Percentiles rank a stretch among this genome's conserved stretches.
These are phyloP conservation scores for Boletellus emodensis DNA, from an alignment of 768 basidiomycete genomes.

Conservation along the genomic window DNA sequence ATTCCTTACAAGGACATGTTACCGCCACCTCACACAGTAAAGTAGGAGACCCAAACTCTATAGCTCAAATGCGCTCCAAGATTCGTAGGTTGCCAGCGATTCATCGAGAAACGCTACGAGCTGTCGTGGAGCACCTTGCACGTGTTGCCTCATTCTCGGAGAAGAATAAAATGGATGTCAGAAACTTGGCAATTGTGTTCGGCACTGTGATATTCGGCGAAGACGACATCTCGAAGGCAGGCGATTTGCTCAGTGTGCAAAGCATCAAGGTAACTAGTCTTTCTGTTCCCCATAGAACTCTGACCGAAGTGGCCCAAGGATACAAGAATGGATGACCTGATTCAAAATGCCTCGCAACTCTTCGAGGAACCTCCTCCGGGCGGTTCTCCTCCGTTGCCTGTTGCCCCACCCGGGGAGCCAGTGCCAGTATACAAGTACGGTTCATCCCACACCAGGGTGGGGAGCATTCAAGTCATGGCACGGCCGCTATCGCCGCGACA, in stretches of 20 bases:
- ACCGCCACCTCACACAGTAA: conserved; percentile 1
- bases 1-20: background rate
- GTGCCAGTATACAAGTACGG: conserved; percentile 59
- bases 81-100: conserved; percentile 78
- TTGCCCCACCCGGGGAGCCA: conserved; percentile 65
- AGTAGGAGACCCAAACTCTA: conserved; percentile 68
- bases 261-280: conserved; percentile 57
- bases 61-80: conserved; percentile 80
- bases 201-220: conserved; percentile 87
- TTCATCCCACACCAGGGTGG: conserved; percentile 64
- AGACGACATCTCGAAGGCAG: conserved; percentile 79
- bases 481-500: conserved; percentile 20
- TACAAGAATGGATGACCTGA: conserved; percentile 81
- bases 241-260: conserved; percentile 74
- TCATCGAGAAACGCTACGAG: conserved; percentile 80
- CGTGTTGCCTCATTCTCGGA: conserved; percentile 62
- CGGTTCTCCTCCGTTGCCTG: conserved; percentile 67
- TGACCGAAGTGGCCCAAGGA: conserved; percentile 39
- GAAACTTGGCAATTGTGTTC: conserved; percentile 90
- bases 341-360: conserved; percentile 60
- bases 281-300: conserved; percentile 31
- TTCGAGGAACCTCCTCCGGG: conserved; percentile 54
- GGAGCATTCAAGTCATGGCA: conserved; percentile 37
- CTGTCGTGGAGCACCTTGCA: conserved; percentile 77
- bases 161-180: conserved; percentile 91